A percentile compares a stretch with the other conserved stretches of the same genome.
These are phyloP conservation scores for Paecilomyces dactylethromorphus DNA, from an alignment of 2,329 filamentous ascomycete species.

Conservation along the genomic window DNA sequence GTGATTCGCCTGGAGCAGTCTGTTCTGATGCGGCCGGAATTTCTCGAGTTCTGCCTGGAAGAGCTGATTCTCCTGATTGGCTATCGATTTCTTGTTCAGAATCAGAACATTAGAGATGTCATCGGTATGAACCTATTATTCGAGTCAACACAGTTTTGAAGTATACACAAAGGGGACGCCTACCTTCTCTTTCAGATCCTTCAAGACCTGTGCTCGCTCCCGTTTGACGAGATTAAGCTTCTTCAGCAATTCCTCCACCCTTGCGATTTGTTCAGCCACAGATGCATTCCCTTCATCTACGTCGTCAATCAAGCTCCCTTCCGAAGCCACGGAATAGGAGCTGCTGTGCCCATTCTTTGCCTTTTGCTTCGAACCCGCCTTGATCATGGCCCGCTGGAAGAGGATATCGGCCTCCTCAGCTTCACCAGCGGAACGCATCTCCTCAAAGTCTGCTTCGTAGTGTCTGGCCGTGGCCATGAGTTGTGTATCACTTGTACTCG, in stretches of 20 bases:
- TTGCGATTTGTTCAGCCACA: slow-evolving; percentile 81
- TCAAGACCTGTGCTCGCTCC: slow-evolving; percentile 84
- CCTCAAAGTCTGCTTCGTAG: slow-evolving; percentile 82
- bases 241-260: slow-evolving; percentile 83
- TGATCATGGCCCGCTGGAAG: slow-evolving; percentile 80
- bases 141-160: neutral
- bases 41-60: slow-evolving; percentile 98
- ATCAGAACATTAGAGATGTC: slow-evolving; percentile 98
- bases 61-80: slow-evolving; percentile 83
- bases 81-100: slow-evolving; percentile 92
- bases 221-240: slow-evolving; percentile 88
- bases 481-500: slow-evolving; percentile 76
- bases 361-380: slow-evolving; percentile 57
- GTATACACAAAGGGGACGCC: neutral
- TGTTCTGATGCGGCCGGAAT: slow-evolving; percentile 85
- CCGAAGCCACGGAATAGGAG: slow-evolving; percentile 49
- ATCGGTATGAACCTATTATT: slow-evolving; percentile 79
- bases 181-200: slow-evolving; percentile 97
- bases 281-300: slow-evolving; percentile 74
- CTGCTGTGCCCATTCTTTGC: slow-evolving; percentile 58
- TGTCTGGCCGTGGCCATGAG: slow-evolving; percentile 77
- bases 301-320: slow-evolving; percentile 81
- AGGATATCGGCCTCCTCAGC: slow-evolving; percentile 79
- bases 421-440: slow-evolving; percentile 87
- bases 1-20: slow-evolving; percentile 86